phyloP scores from a whole-genome alignment of 2,329 filamentous ascomycete genomes.

The Trichoderma breve region DNA sequence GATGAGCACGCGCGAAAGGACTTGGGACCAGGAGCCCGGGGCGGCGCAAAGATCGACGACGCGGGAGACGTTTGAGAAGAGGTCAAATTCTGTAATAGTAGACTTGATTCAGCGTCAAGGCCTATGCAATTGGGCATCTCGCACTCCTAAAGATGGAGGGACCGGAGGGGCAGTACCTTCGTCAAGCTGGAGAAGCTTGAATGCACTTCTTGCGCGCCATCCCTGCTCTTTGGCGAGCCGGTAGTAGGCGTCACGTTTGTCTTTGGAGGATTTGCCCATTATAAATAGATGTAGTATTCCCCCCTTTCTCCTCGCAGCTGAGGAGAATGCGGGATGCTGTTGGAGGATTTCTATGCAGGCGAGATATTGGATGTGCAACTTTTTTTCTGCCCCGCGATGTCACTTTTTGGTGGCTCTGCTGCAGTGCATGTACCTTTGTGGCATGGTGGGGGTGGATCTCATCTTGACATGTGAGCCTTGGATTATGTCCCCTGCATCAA shows the following conservation, averaged over 20 bases:
- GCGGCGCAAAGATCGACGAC: constrained; percentile 96
- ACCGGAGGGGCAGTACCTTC: constrained; percentile 50
- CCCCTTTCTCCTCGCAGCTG: not conserved
- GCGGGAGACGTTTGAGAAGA: constrained; percentile 84
- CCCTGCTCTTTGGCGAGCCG: constrained; percentile 97
- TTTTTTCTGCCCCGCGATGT: constrained; percentile 18
- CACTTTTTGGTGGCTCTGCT: constrained; percentile 9
- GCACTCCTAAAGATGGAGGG: not conserved
- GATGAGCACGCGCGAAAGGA: constrained; percentile 88
- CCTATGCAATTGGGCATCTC: not conserved
- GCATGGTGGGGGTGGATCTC: not conserved
- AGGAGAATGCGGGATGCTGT: not conserved
- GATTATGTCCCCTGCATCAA: not conserved
- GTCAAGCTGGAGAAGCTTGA: constrained; percentile 95
- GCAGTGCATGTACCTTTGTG: not conserved
- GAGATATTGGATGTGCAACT: not conserved
- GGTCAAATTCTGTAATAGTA: constrained; percentile 69
- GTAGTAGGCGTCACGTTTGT: constrained; percentile 98
- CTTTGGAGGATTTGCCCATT: constrained; percentile 98
- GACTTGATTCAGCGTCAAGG: not conserved
- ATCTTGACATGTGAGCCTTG: not conserved
- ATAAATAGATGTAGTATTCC: constrained; percentile 17
- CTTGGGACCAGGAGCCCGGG: constrained; percentile 95
- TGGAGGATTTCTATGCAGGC: not conserved
- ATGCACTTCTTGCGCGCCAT: constrained; percentile 93